Percentiles rank a stretch among this genome's conserved stretches.
Evolutionary conservation across 768 basidiomycete species (phyloP).

Genomic region (Lentinula detonsa): DNA sequence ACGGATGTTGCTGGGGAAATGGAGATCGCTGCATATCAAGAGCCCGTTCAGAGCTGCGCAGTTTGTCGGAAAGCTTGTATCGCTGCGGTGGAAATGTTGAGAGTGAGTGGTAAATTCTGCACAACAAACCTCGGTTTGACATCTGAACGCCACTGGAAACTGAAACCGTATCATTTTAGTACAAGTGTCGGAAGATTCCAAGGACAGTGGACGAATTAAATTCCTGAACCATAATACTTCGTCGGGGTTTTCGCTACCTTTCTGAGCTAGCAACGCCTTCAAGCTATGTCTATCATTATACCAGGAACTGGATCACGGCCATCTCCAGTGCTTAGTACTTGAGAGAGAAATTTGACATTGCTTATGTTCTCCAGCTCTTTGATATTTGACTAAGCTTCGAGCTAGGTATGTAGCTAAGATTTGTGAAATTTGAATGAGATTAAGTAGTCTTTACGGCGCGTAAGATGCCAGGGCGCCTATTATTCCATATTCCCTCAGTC

Average conservation of each 20-base stretch:
- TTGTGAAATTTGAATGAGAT: too few species aligned
- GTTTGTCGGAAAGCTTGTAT: conserved; percentile 53
- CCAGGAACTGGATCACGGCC: background rate
- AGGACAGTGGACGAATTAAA: conserved; percentile 43
- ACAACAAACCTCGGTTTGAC: background rate
- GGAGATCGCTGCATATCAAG: conserved; percentile 32
- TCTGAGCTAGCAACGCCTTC: background rate
- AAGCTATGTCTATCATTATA: background rate
- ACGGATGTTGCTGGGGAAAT: conserved; percentile 69
- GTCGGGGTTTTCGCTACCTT: background rate
- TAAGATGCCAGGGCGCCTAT: background rate
- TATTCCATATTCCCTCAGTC: background rate
- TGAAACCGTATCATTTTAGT: conserved; percentile 29
- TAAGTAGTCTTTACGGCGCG: too few species aligned
- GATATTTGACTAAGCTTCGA: too few species aligned
- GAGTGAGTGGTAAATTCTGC: conserved; percentile 31
- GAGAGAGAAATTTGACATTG: too few species aligned
- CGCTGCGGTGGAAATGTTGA: conserved; percentile 66
- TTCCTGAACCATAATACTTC: background rate
- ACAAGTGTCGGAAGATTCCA: conserved; percentile 55
- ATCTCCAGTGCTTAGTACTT: background rate
- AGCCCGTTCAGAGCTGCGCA: conserved; percentile 42
- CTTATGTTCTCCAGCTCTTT: too few species aligned
- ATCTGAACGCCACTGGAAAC: background rate
- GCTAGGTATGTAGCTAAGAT: too few species aligned